Conservation (phyloP, 768 basidiomycete genomes). For the Amanita brunnescens region DNA sequence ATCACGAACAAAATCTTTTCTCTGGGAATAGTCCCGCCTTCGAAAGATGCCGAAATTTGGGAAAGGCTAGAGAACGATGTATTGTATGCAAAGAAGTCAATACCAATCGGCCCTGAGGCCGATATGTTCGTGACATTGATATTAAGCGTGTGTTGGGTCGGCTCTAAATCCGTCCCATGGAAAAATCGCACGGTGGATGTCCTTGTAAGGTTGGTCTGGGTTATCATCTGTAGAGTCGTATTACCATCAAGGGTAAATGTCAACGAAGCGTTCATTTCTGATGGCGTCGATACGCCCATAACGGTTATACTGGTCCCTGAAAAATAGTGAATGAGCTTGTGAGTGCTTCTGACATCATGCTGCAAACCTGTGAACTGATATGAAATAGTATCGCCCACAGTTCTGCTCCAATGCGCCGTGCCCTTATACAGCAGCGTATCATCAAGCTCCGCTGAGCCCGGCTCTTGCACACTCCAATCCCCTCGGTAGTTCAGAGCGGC, state of each 20-base stretch:
- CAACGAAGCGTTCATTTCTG: background rate
- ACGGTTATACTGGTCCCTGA: constrained; percentile 26
- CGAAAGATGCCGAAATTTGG: constrained; percentile 8
- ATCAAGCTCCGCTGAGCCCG: constrained; percentile 14
- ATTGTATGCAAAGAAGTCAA: constrained; percentile 34
- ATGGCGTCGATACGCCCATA: background rate
- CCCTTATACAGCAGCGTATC: constrained; percentile 21
- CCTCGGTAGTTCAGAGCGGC: constrained; percentile 22
- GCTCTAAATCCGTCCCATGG: constrained; percentile 20
- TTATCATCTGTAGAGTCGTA: constrained; percentile 16
- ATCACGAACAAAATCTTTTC: constrained; percentile 3
- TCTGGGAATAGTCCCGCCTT: background rate
- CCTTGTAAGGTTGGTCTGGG: constrained; percentile 19
- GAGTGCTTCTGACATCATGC: background rate
- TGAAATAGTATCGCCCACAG: constrained; percentile 24
- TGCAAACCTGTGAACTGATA: constrained; percentile 28
- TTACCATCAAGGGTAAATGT: constrained; percentile 29
- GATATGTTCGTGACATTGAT: constrained; percentile 29
- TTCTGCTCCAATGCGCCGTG: constrained; percentile 29
- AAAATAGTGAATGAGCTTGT: background rate
- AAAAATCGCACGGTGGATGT: constrained; percentile 28
- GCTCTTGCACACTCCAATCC: constrained; percentile 22
- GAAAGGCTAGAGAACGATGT: constrained; percentile 21
- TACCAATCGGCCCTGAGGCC: constrained; percentile 21
- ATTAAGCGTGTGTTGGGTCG: constrained; percentile 28